Evolutionary conservation across 768 basidiomycete species (phyloP), one percentile per base, ranked within the genome.

Genomic region (Kwoniella mangroviensis): DNA sequence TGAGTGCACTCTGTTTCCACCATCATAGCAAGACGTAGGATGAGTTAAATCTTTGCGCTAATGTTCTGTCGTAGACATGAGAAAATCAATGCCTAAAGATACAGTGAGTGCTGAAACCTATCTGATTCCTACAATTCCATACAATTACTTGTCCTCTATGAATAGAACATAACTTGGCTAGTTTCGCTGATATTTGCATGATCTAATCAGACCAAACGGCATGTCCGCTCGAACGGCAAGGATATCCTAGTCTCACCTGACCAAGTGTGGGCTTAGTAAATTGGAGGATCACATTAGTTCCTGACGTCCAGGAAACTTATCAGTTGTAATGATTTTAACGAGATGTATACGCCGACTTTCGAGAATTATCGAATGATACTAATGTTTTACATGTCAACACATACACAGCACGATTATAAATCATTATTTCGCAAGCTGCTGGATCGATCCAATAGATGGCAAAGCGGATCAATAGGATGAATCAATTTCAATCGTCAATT

Each of bases 81-180:
- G 86, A 10, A 86, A 86, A 72, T 81, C 84, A 0, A 73, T 86
- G 43, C 82, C 85, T 34, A 79, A 79, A 61, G 86, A 86, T 67
- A 75, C 72, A 19, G 70, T 83, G n/a, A 66, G 74, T 56, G 51
- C 15, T 24, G 63, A 55, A 43, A 43, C 34, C 28, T 51, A 22
- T 26, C 66, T 49, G 53, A 10, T n/a, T 56, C 22, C 17, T 63
- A 12, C 17, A 3, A 34, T 40, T 11, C 52, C 52, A 62, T 62
- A 34, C 65, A 55, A 54, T 49, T 26, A 63, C 62, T 63, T 22
- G 41, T 13, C 4, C 21, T 45, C 40, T 13, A 58, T 41, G 40
- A 28, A 28, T 58, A 51, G 1, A 21, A 17, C 49, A 51, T 21
- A 51, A 17, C 49, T 51, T 17, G 49, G 21, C 17, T 51, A 11